Conservation (phyloP, 257 asterid genomes). For the Fraxinus quadrangulata region DNA sequence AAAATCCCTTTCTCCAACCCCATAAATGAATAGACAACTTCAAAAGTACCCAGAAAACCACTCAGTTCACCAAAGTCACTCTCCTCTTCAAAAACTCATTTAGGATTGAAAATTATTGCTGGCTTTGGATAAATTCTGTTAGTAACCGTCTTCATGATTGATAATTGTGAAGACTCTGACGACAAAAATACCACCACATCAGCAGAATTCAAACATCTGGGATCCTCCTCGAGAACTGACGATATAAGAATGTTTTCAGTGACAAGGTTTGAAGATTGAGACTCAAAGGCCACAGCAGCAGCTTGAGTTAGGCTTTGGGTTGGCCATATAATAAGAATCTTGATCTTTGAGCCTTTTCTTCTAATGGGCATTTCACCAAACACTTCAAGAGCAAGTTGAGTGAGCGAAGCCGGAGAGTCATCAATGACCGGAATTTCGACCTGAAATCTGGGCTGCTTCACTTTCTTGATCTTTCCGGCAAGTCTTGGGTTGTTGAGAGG, state of each 20-base stretch:
- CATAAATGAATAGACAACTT: slow-evolving; percentile 76
- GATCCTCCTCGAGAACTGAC: slow-evolving; percentile 41
- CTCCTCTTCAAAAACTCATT: slow-evolving; percentile 84
- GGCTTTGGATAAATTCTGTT: slow-evolving; percentile 67
- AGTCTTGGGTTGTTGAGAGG: slow-evolving; percentile 84
- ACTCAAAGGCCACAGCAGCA: slow-evolving; percentile 49
- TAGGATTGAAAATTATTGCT: slow-evolving; percentile 76
- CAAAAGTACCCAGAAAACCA: slow-evolving; percentile 69
- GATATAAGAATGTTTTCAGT: slow-evolving; percentile 53
- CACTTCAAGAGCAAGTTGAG: slow-evolving; percentile 64
- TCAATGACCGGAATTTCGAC: slow-evolving; percentile 80
- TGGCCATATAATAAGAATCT: slow-evolving; percentile 69
- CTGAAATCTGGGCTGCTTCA: slow-evolving; percentile 78
- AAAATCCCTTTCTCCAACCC: slow-evolving; percentile 86
- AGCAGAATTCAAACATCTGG: slow-evolving; percentile 45
- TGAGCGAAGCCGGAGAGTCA: slow-evolving; percentile 65
- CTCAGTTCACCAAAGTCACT: slow-evolving; percentile 50
- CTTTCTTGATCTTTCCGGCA: slow-evolving; percentile 72
- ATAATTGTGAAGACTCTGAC: slow-evolving; percentile 57
- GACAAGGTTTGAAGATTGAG: slow-evolving; percentile 40
- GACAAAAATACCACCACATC: slow-evolving; percentile 70
- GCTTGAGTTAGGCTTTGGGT: slow-evolving; percentile 41
- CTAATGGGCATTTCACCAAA: slow-evolving; percentile 63
- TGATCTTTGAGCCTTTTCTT: slow-evolving; percentile 55
- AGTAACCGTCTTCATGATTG: slow-evolving; percentile 45